Conservation (phyloP, 352 stramenopile genomes). For the Phytophthora macrochlamydospora region DNA sequence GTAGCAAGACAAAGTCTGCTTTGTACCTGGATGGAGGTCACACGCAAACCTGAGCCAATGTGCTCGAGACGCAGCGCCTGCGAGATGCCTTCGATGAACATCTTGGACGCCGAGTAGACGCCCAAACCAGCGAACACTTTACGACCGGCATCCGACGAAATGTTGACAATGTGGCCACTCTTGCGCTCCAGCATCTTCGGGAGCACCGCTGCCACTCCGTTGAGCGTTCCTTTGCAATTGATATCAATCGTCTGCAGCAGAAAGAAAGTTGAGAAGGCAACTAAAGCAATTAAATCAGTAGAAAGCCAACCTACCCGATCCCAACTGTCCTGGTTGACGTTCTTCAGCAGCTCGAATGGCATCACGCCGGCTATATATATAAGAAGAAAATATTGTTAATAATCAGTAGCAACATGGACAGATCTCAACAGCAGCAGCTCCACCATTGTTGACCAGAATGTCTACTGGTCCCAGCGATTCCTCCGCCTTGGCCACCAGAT, state of each 20-base stretch:
- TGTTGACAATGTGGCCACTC: constrained; percentile 85
- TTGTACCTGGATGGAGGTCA: constrained; percentile 84
- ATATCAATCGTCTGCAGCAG: constrained; percentile 85
- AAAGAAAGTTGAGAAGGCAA: not conserved
- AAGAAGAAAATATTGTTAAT: not conserved
- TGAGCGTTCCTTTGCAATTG: constrained; percentile 93
- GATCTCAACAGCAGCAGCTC: not conserved
- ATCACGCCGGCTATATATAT: constrained; percentile 83
- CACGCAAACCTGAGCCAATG: constrained; percentile 80
- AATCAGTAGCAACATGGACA: not conserved
- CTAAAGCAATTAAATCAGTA: not conserved
- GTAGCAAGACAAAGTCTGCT: not conserved
- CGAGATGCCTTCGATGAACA: constrained; percentile 92
- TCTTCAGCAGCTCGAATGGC: constrained; percentile 92
- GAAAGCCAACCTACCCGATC: constrained; percentile 41
- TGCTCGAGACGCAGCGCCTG: constrained; percentile 88
- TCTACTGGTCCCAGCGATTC: constrained; percentile 74
- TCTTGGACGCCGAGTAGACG: constrained; percentile 92
- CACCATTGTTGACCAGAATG: constrained; percentile 91
- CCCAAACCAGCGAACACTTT: constrained; percentile 85
- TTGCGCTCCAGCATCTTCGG: constrained; percentile 79
- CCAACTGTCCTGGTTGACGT: constrained; percentile 92
- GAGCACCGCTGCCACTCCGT: constrained; percentile 82
- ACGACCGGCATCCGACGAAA: constrained; percentile 84
- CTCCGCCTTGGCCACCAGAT: constrained; percentile 63